Evolutionary conservation across 148 eudicot genomes (phyloP), one percentile per base, ranked within the genome.

Genomic region (Camellia sinensis): DNA sequence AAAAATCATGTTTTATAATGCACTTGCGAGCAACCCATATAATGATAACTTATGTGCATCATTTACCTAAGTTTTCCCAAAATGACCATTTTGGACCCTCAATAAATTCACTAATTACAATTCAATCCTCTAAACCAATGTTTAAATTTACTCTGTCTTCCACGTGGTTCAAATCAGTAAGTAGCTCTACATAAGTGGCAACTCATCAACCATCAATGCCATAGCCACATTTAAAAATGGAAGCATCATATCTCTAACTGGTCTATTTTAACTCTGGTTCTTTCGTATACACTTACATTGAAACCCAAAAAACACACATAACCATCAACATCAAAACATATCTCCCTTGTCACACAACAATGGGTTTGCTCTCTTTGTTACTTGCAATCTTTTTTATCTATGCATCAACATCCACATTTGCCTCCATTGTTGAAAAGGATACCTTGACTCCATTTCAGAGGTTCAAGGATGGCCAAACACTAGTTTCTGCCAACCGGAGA

Each of bases 391-490:
- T 17, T n/a, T 79, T 12, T 22, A 72, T 72, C 75, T 62, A 37
- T 45, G 19, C 72, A 59, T 48, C 56, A 29, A 17, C 11, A 50
- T 46, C 40, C 65, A 37, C 69, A n/a, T 21, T 71, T 71, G 52
- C 53, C 52, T 11, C 62, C 76, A 64, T 50, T 73, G n/a, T 18
- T 80, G 44, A 45, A 73, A 56, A 45, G 29, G 76, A 81, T 67
- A 66, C 74, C 73, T 37, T 81, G 40, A 81, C 64, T 1, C 70
- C 64, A 63, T 17, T 2, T 10, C 79, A 81, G 44, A 65, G 45
- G 17, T 60, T 81, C 22, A 53, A 59, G 19, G 74, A 74, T 81
- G 83, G 83, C 57, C n/a, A 66, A 81, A 81, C 79, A 10, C 60
- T 81, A n/a, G 57, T 75, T 14, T 81, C 83, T 1, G 5, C 44